Conservation (phyloP, 164 flowering plant genomes). For the Vitis cinerea region DNA sequence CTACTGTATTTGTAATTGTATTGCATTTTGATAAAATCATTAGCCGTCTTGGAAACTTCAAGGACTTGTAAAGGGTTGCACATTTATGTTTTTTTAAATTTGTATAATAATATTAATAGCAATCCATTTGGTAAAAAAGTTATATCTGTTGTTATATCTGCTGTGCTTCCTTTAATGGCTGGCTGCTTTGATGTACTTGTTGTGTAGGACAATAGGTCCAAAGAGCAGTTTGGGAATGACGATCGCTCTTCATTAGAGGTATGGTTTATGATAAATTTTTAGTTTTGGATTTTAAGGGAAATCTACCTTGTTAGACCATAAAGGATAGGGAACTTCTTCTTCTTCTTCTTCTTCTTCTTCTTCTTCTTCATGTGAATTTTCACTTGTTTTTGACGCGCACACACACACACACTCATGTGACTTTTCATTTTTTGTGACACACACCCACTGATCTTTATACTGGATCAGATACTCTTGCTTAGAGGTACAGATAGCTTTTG, state of each 20-base stretch:
- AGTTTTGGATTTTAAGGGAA: not conserved
- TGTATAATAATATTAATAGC: no score
- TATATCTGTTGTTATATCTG: no score
- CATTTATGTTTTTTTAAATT: no score
- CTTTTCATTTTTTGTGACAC: not conserved
- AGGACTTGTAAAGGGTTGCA: no score
- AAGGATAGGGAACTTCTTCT: no score
- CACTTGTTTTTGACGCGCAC: not conserved
- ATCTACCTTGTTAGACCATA: no score
- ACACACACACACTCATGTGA: not conserved
- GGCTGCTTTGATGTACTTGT: not conserved
- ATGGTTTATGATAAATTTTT: slow-evolving; percentile 10
- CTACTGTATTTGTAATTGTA: not conserved
- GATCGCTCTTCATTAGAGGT: slow-evolving; percentile 48
- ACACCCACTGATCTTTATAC: no score
- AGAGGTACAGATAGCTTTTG: not conserved
- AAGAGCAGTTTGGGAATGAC: slow-evolving; percentile 44
- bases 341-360: not conserved
- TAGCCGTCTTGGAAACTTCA: not conserved
- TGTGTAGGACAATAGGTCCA: slow-evolving; percentile 48
- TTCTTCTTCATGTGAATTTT: not conserved
- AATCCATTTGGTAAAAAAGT: no score
- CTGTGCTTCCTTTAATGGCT: not conserved
- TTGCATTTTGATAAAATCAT: not conserved
- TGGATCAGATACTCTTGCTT: not conserved